phyloP scores from a whole-genome alignment of 495 filamentous ascomycete genomes.

The Xylaria flabelliformis region DNA sequence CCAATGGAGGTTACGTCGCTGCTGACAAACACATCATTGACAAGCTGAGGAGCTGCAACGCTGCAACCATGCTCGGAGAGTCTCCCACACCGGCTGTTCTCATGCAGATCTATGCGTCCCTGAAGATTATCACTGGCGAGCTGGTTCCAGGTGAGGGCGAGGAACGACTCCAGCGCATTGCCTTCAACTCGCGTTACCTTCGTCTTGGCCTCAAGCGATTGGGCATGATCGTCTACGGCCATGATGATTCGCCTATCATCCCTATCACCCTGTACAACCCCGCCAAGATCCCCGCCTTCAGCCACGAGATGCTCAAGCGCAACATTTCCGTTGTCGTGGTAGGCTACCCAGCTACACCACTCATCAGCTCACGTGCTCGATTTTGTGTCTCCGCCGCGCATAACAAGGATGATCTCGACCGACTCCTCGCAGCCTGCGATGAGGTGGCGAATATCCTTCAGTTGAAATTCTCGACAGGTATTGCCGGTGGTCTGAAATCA shows the following conservation, averaged over 20 bases:
- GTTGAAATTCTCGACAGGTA: conserved; percentile 92
- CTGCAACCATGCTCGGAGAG: conserved; percentile 87
- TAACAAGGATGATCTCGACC: conserved; percentile 97
- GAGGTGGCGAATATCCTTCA: conserved; percentile 91
- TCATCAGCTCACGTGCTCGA: conserved; percentile 90
- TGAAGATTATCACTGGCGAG: conserved; percentile 88
- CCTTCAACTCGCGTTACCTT: conserved; percentile 98
- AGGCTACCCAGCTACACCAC: conserved; percentile 95
- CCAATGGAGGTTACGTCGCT: conserved; percentile 95
- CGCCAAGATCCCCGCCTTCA: conserved; percentile 97
- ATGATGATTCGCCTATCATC: conserved; percentile 97
- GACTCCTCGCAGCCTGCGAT: conserved; percentile 86
- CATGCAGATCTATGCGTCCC: conserved; percentile 82
- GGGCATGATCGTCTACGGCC: conserved; percentile 94
- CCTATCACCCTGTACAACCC: conserved; percentile 94
- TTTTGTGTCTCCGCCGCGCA: conserved; percentile 97
- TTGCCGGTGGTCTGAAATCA: conserved; percentile 85
- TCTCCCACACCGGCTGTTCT: conserved; percentile 85
- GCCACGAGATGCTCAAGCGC: conserved; percentile 94
- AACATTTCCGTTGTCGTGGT: conserved; percentile 99
- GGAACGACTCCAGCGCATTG: conserved; percentile 92
- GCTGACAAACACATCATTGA: conserved; percentile 91
- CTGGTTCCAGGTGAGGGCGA: conserved; percentile 89
- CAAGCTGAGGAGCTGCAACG: conserved; percentile 83
- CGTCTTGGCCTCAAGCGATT: conserved; percentile 95